Conservation (phyloP, 768 basidiomycete species). For the Strobilomyces dryophilus region DNA sequence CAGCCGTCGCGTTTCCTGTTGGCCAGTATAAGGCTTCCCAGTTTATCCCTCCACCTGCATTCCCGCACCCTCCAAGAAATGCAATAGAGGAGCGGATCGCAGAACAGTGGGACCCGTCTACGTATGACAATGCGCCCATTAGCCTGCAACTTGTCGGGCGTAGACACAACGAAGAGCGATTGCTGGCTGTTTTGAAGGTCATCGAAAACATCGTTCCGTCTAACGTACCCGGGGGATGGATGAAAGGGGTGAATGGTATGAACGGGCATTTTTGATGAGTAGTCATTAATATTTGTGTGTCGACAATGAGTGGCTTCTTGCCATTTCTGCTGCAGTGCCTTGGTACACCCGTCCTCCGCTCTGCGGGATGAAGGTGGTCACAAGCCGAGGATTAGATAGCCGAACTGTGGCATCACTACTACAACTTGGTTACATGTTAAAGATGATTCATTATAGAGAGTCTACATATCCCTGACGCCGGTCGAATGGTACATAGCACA, state of each 20-base stretch:
- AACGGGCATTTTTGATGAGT: slow-evolving; percentile 9
- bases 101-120: slow-evolving; percentile 39
- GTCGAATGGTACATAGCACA: neutral
- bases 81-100: slow-evolving; percentile 33
- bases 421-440: too few species aligned
- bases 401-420: too few species aligned
- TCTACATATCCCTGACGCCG: neutral
- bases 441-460: too few species aligned
- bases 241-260: slow-evolving; percentile 3
- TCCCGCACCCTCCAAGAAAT: slow-evolving; percentile 30
- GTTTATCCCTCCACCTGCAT: slow-evolving; percentile 3
- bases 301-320: slow-evolving; percentile 8
- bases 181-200: slow-evolving; percentile 40
- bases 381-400: neutral
- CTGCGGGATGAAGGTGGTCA: slow-evolving; percentile 10
- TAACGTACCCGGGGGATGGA: slow-evolving; percentile 8
- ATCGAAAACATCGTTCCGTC: slow-evolving; percentile 32
- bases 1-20: slow-evolving; percentile 45
- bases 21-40: slow-evolving; percentile 32
- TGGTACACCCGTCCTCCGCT: neutral
- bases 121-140: slow-evolving; percentile 42
- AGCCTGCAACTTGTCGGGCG: slow-evolving; percentile 48
- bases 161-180: slow-evolving; percentile 46
- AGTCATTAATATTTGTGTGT: slow-evolving; percentile 2
- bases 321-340: slow-evolving; percentile 9